Conservation (phyloP, 2,329 filamentous ascomycete genomes). For the Clonostachys sp. region DNA sequence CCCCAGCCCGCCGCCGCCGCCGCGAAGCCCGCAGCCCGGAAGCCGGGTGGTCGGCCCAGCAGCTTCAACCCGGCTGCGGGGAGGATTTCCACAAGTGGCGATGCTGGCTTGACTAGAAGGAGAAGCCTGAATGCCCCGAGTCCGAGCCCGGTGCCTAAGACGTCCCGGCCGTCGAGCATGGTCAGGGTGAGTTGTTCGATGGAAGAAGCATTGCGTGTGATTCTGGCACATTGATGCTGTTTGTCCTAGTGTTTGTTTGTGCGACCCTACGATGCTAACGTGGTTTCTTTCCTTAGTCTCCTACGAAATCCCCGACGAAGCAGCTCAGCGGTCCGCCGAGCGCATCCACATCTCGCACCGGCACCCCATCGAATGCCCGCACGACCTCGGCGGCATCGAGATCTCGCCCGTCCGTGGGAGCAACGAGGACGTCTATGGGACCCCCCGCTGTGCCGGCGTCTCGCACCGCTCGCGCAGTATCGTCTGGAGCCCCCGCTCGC, state of each 20-base stretch:
- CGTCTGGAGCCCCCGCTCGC: slow-evolving; percentile 33
- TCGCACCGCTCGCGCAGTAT: slow-evolving; percentile 36
- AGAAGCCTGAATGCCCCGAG: slow-evolving; percentile 69
- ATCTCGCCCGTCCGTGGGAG: slow-evolving; percentile 50
- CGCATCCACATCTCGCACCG: slow-evolving; percentile 56
- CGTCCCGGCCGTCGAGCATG: slow-evolving; percentile 50
- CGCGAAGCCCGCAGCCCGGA: slow-evolving; percentile 28
- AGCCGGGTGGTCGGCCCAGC: slow-evolving; percentile 38
- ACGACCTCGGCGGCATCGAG: slow-evolving; percentile 39
- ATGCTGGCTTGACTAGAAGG: slow-evolving; percentile 53
- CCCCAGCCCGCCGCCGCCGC: slow-evolving; percentile 18
- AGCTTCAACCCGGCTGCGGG: slow-evolving; percentile 38
- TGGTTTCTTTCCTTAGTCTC: slow-evolving; percentile 46
- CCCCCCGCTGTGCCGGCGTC: slow-evolving; percentile 50
- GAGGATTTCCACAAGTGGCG: slow-evolving; percentile 35
- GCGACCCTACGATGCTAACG: neutral
- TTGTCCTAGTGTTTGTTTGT: neutral
- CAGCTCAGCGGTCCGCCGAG: slow-evolving; percentile 57
- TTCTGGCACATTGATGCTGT: too few relatives aligned
- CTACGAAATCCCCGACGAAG: slow-evolving; percentile 77
- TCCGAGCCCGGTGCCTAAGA: slow-evolving; percentile 63
- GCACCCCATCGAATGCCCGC: slow-evolving; percentile 55
- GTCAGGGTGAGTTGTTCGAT: slow-evolving; percentile 39
- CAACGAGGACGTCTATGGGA: slow-evolving; percentile 60
- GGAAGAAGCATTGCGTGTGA: too few relatives aligned